phyloP scores from a whole-genome alignment of 2,329 filamentous ascomycete species.

The Colletotrichum sp. region DNA sequence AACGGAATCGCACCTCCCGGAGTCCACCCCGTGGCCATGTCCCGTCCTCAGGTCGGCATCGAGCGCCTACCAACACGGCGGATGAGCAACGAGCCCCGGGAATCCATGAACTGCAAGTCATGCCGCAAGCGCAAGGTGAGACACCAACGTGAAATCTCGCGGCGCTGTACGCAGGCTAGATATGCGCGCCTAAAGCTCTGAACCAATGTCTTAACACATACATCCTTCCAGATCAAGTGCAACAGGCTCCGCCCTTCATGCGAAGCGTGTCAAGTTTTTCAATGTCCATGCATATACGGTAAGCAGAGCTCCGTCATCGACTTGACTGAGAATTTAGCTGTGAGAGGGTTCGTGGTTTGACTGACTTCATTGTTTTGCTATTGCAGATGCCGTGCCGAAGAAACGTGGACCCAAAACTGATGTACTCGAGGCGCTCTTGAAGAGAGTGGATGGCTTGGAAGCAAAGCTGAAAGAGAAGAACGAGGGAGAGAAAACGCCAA shows the following conservation, averaged over 20 bases:
- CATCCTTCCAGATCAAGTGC: constrained; percentile 77
- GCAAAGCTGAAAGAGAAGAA: constrained; percentile 77
- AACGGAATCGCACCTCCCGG: constrained; percentile 47
- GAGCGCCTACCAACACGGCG: constrained; percentile 77
- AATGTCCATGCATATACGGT: constrained; percentile 90
- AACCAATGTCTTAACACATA: constrained; percentile 4
- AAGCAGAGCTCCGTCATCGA: constrained; percentile 32
- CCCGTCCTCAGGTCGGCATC: constrained; percentile 80
- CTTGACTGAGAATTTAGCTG: no score
- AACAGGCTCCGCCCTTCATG: constrained; percentile 84
- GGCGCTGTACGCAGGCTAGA: neutral
- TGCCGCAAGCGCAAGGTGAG: constrained; percentile 89
- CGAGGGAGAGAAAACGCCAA: constrained; percentile 35
- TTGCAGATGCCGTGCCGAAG: constrained; percentile 82
- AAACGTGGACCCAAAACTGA: constrained; percentile 91
- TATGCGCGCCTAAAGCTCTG: neutral
- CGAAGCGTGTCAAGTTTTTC: constrained; percentile 88
- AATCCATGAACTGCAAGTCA: constrained; percentile 96
- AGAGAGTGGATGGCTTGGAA: constrained; percentile 85
- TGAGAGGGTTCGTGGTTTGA: neutral
- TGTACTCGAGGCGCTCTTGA: constrained; percentile 82
- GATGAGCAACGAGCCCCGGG: constrained; percentile 76
- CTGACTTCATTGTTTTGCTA: neutral
- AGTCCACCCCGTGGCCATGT: constrained; percentile 61
- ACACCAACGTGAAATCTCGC: neutral